Conservation (phyloP, 148 eudicot species). For the Rhododendron vialii region DNA sequence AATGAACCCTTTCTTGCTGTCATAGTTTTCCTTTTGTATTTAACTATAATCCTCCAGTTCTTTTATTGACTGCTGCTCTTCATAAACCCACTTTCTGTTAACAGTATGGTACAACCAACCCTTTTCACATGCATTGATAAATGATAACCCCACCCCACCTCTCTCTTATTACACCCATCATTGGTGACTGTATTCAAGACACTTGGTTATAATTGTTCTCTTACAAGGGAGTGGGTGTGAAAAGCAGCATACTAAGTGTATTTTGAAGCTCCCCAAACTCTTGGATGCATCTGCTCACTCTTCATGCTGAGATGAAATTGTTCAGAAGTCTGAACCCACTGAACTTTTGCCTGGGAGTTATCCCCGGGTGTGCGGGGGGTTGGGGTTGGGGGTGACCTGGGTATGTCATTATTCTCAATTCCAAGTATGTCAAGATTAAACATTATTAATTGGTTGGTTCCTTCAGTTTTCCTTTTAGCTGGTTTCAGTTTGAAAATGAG, state of each 20-base stretch:
- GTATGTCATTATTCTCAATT: background rate
- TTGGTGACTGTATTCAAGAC: background rate
- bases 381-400: too few relatives aligned
- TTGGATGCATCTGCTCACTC: background rate
- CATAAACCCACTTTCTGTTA: background rate
- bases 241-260: background rate
- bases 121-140: background rate
- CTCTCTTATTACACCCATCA: background rate
- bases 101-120: background rate
- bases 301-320: background rate
- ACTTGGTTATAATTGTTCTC: background rate
- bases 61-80: background rate
- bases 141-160: background rate
- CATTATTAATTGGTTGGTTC: background rate
- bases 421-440: background rate
- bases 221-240: background rate
- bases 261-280: background rate
- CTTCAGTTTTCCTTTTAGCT: background rate
- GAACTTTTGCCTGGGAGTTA: too few relatives aligned
- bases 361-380: too few relatives aligned
- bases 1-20: background rate
- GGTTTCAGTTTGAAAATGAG: background rate
- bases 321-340: background rate
- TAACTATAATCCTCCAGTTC: too few relatives aligned
- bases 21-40: background rate